A percentile compares a stretch with the other conserved stretches of the same genome.
Conservation (phyloP, 202 grass and related monocot species). For the Cymbopogon flexuosus region DNA sequence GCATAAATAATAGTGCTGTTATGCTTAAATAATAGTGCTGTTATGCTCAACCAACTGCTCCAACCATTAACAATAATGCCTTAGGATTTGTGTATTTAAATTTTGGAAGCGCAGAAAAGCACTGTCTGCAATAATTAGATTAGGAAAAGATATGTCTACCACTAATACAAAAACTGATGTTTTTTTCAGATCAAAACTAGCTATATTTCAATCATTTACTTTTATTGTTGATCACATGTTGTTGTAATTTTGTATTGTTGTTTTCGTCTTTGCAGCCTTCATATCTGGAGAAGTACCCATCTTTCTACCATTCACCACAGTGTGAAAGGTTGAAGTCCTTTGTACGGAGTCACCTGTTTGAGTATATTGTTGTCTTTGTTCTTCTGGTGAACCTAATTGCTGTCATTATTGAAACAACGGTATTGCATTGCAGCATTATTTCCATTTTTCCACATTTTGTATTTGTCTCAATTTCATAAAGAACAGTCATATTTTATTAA, state of each 20-base stretch:
- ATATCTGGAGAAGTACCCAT: slow-evolving; percentile 77
- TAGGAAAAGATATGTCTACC: not conserved
- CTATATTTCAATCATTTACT: not conserved
- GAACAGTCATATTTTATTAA: not conserved
- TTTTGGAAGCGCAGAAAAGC: not conserved
- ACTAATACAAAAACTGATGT: not conserved
- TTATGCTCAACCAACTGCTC: not conserved
- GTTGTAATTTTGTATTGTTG: slow-evolving; percentile 26
- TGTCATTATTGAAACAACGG: slow-evolving; percentile 96
- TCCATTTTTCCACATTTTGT: slow-evolving; percentile 20
- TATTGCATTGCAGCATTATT: slow-evolving; percentile 38
- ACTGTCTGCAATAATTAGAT: not conserved
- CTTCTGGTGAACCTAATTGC: slow-evolving; percentile 83
- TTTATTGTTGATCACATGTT: not conserved
- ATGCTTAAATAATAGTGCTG: not conserved
- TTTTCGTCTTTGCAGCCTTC: slow-evolving; percentile 66
- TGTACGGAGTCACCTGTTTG: slow-evolving; percentile 64
- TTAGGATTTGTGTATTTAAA: not conserved
- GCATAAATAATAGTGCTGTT: not conserved
- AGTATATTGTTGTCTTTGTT: slow-evolving; percentile 62
- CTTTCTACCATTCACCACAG: slow-evolving; percentile 62
- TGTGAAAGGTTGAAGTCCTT: slow-evolving; percentile 71
- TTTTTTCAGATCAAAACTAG: not conserved
- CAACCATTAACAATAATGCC: not conserved
- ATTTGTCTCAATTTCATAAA: slow-evolving; percentile 11